A percentile compares a stretch with the other conserved stretches of the same genome.
Conservation (phyloP, 2,329 filamentous ascomycete genomes). For the Aspergillus flavus region DNA sequence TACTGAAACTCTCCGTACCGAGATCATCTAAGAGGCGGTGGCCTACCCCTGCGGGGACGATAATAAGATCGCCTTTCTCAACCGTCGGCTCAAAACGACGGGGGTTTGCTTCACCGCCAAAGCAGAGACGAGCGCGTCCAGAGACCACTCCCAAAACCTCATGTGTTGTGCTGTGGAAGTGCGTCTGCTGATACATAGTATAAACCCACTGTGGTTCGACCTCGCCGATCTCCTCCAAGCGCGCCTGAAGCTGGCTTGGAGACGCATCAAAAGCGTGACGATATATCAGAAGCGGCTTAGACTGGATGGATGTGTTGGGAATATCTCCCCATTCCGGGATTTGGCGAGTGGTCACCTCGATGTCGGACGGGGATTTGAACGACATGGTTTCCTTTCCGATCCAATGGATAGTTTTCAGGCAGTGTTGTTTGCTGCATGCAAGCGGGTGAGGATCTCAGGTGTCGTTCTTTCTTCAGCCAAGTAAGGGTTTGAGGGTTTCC, state of each 20-base stretch:
- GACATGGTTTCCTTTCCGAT: constrained; percentile 24
- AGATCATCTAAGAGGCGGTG: constrained; percentile 65
- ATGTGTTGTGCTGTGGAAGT: constrained; percentile 70
- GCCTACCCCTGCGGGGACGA: constrained; percentile 67
- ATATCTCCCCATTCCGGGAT: constrained; percentile 61
- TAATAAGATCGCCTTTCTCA: constrained; percentile 62
- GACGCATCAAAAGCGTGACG: constrained; percentile 58
- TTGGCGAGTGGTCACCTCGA: constrained; percentile 60
- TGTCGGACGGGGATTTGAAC: constrained; percentile 50
- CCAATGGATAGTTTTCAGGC: not conserved
- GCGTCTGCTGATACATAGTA: constrained; percentile 67
- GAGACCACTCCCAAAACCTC: constrained; percentile 65
- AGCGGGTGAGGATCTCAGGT: too few relatives aligned
- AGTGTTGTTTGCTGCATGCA: too few relatives aligned
- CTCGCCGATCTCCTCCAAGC: constrained; percentile 56
- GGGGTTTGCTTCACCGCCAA: constrained; percentile 66
- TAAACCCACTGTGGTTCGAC: constrained; percentile 68
- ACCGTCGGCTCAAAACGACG: constrained; percentile 59
- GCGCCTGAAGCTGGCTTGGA: constrained; percentile 57
- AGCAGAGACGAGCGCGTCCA: constrained; percentile 64
- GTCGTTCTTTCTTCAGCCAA: not conserved
- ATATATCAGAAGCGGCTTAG: constrained; percentile 68
- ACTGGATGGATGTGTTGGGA: constrained; percentile 67
- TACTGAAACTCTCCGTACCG: constrained; percentile 56
- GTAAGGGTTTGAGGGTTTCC: not conserved